Evolutionary conservation across 1,284 basidiomycete species (phyloP).

Genomic region (Rhodotorula sp.): DNA sequence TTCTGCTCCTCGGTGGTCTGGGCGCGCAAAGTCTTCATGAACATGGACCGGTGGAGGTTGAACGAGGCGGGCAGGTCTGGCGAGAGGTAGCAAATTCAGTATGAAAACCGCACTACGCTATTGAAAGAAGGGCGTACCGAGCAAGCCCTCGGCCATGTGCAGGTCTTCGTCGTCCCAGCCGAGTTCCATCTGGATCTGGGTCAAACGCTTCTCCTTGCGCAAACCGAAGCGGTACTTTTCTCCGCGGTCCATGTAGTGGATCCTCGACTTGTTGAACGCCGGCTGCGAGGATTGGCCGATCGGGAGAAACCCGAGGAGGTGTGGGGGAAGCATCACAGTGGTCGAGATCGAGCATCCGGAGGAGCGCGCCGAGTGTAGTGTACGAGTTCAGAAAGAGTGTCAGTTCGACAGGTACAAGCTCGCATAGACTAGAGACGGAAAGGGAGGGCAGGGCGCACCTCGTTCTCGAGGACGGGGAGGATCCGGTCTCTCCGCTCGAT

Average conservation of each 20-base stretch:
- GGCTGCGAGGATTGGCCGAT: conserved; percentile 51
- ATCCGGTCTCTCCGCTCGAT: conserved; percentile 26
- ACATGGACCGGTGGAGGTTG: conserved; percentile 21
- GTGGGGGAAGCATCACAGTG: too few species aligned
- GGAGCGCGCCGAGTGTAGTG: neutral
- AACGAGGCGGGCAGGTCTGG: conserved; percentile 38
- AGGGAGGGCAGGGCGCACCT: conserved; percentile 19
- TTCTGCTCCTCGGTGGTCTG: conserved; percentile 29
- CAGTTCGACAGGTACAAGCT: neutral
- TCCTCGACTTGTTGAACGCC: conserved; percentile 63
- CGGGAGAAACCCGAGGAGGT: neutral
- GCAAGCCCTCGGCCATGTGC: conserved; percentile 47
- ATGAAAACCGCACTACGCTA: neutral
- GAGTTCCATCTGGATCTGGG: conserved; percentile 47
- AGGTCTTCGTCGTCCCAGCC: conserved; percentile 38
- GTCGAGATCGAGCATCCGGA: neutral
- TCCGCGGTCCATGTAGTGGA: conserved; percentile 51
- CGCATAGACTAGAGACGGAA: too few species aligned
- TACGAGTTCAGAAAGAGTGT: neutral
- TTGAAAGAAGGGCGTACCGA: conserved; percentile 35
- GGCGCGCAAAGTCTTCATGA: conserved; percentile 25
- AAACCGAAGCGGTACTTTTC: conserved; percentile 48
- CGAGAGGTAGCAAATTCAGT: neutral
- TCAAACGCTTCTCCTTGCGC: conserved; percentile 52
- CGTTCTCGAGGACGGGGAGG: conserved; percentile 32